Base-by-base conservation (phyloP, 768 basidiomycete genomes). In the Lentinula boryana region DNA sequence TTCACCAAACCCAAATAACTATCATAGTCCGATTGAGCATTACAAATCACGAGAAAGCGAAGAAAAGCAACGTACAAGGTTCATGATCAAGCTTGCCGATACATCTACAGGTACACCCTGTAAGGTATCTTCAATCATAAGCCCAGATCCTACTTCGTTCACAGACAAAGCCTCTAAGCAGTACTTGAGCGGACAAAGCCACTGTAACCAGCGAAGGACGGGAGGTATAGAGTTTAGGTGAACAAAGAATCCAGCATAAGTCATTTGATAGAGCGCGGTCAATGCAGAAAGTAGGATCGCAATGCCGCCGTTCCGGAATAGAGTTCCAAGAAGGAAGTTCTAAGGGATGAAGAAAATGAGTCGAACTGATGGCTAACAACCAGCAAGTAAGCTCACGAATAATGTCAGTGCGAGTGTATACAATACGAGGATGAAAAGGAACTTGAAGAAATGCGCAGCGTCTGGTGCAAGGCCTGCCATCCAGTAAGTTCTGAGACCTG, bases 201-300 rank as follows among this genome's bases (percentile, higher is more conserved):
- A 98, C 68, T 95, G 89, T 57, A 98, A 77, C 95, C 95, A 98
- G 15, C 95, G 83, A 1, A 98, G 80, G 1, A 95, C 93, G 2
- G 91, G 90, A 3, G 95, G 94, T 61, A 98, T 96, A 62, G 81
- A 78, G 63, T 76, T 73, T 60, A 96, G 80, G 70, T 96, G 91
- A 56, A 96, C 92, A 70, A 97, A 97, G 78, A 96, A 98, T 13
- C 93, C 93, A 1, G 93, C 92, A 64, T 81, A 93, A 0, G 91
- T 93, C 89, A 91, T 91, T 68, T 92, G 88, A 71, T 88, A 90
- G 10, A 91, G 75, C 3, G 85, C 87, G 0, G 83, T 76, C 21
- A 91, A 78, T 8, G 90, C 91, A 0, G 91, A 93, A 40, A 96
- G 71, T 2, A 98, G 82, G 69, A 97, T 94, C 1, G 95, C 95